phyloP scores from a whole-genome alignment of 2,329 filamentous ascomycete genomes.

The Neodidymelliopsis sp. region DNA sequence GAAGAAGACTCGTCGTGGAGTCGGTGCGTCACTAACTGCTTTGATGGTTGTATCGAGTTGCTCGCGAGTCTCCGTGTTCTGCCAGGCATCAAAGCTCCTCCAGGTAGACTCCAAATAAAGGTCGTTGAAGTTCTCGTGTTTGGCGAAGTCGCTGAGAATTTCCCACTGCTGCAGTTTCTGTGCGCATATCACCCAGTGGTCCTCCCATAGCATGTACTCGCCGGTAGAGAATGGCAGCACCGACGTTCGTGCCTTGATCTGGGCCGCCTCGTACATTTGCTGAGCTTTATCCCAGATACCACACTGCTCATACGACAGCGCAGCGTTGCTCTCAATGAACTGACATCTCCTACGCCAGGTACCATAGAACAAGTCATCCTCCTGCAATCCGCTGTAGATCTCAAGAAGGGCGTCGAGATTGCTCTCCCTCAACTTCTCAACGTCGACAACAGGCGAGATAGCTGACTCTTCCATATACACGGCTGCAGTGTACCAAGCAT shows the following conservation, averaged over 20 bases:
- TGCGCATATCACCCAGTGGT: constrained; percentile 97
- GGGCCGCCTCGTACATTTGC: constrained; percentile 93
- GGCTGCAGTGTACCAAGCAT: constrained; percentile 95
- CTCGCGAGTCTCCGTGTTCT: constrained; percentile 82
- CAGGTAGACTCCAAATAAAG: constrained; percentile 93
- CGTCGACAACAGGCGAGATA: constrained; percentile 84
- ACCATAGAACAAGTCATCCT: constrained; percentile 97
- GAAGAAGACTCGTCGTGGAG: constrained; percentile 93
- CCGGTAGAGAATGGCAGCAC: constrained; percentile 95
- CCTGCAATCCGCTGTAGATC: constrained; percentile 86
- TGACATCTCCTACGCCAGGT: constrained; percentile 95
- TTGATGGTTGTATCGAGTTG: constrained; percentile 93
- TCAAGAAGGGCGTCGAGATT: constrained; percentile 96
- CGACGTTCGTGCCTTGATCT: constrained; percentile 95
- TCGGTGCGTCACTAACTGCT: constrained; percentile 96
- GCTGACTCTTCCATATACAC: constrained; percentile 89
- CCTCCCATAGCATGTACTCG: constrained; percentile 99
- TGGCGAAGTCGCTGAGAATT: constrained; percentile 94
- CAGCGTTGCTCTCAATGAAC: constrained; percentile 97
- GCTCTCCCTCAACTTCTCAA: constrained; percentile 84
- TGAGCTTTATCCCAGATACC: constrained; percentile 99
- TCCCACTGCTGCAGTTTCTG: constrained; percentile 99
- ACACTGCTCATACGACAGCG: constrained; percentile 96
- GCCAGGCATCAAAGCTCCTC: constrained; percentile 96
- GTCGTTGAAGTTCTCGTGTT: constrained; percentile 98